These are phyloP conservation scores for Silene conica DNA, from an alignment of 148 eudicot genomes.

Conservation along the genomic window DNA sequence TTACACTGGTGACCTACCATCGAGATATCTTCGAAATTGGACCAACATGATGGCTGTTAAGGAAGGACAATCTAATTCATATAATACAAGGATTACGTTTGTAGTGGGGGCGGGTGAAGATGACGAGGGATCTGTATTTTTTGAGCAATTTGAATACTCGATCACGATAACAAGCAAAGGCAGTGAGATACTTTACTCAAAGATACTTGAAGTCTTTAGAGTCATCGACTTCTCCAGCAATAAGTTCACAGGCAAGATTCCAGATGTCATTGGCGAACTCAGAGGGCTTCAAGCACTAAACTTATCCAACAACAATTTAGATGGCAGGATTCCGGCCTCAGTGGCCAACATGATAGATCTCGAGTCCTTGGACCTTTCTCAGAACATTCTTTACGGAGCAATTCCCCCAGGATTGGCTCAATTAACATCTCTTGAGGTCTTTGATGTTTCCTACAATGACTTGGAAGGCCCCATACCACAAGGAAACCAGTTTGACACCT, in stretches of 20 bases:
- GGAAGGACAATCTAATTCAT: neutral
- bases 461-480: conserved; percentile 29
- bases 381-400: conserved; percentile 34
- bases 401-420: conserved; percentile 30
- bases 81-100: neutral
- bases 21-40: conserved; percentile 19
- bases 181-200: neutral
- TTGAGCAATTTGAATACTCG: neutral
- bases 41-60: conserved; percentile 23
- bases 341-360: conserved; percentile 25
- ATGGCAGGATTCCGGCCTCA: conserved; percentile 27
- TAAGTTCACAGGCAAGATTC: conserved; percentile 29
- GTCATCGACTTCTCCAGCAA: conserved; percentile 41
- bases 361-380: conserved; percentile 37
- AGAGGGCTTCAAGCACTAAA: conserved; percentile 35
- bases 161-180: conserved; percentile 36
- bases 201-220: conserved; percentile 10
- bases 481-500: conserved; percentile 29
- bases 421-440: conserved; percentile 24
- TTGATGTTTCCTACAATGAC: conserved; percentile 31
- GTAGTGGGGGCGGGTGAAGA: neutral
- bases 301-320: conserved; percentile 33
- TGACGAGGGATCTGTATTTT: neutral
- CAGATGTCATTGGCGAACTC: conserved; percentile 30
- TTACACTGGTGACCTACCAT: conserved; percentile 31